A percentile compares a stretch with the other conserved stretches of the same genome.
phyloP scores from a whole-genome alignment of 257 asterid species.

The Lithospermum erythrorhizon region DNA sequence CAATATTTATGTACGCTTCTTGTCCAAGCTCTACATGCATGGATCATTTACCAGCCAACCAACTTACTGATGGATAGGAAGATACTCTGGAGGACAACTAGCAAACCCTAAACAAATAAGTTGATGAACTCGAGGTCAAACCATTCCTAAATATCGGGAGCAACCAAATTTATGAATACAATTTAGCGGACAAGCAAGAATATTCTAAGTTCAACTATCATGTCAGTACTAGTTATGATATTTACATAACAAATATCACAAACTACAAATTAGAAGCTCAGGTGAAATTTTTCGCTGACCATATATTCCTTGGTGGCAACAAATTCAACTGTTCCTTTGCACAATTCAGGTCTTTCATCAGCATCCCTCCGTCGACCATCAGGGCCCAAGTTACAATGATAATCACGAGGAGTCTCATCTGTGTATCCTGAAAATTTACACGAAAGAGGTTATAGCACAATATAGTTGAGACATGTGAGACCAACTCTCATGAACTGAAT shows the following conservation, averaged over 20 bases:
- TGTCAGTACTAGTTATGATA: neutral
- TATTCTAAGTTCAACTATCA: no score
- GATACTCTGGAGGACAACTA: neutral
- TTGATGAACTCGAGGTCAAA: no score
- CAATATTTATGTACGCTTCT: neutral
- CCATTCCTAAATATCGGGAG: neutral
- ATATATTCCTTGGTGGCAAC: conserved; percentile 84
- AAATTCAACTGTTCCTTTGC: conserved; percentile 98
- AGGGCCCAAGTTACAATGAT: conserved; percentile 98
- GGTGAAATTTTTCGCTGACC: conserved; percentile 36
- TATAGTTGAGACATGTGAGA: neutral
- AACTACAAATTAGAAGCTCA: neutral
- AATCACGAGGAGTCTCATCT: conserved; percentile 96
- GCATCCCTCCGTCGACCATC: conserved; percentile 99
- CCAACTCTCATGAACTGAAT: neutral
- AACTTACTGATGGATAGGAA: neutral
- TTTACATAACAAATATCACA: neutral
- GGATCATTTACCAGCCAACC: neutral
- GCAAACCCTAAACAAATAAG: neutral
- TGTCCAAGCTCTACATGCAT: neutral
- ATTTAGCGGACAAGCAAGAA: no score
- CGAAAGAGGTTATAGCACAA: neutral
- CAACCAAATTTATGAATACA: neutral
- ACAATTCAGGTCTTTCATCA: conserved; percentile 94
- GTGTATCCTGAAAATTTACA: conserved; percentile 54